Evolutionary conservation across 805 yeast species (phyloP).

Genomic region (Saturnispora galanensis): DNA sequence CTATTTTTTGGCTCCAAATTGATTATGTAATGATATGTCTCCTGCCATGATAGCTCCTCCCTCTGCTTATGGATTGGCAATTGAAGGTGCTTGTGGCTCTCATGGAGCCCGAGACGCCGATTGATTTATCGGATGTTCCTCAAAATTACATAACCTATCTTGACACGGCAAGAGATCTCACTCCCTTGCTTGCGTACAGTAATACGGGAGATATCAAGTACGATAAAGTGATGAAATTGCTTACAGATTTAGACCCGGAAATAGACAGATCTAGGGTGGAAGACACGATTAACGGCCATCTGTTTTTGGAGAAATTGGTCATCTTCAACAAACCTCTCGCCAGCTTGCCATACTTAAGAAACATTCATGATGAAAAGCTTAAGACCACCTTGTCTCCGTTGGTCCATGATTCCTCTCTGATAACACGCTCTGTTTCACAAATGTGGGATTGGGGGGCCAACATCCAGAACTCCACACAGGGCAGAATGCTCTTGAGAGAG

Average conservation of each 20-base stretch:
- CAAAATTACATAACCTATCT: neutral
- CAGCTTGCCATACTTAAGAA: neutral
- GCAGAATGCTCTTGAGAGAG: constrained; percentile 33
- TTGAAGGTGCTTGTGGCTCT: constrained; percentile 2
- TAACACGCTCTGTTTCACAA: neutral
- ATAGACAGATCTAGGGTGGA: neutral
- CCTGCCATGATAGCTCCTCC: neutral
- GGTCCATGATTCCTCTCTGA: neutral
- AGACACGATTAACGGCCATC: constrained; percentile 6
- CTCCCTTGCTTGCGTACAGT: neutral
- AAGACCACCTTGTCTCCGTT: constrained; percentile 4
- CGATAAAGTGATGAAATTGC: neutral
- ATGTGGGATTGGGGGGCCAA: constrained; percentile 5
- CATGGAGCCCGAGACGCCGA: neutral
- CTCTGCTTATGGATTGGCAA: constrained; percentile 4
- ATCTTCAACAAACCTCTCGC: constrained; percentile 1
- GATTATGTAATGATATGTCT: neutral
- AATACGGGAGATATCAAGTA: neutral
- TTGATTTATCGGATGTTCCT: constrained; percentile 1
- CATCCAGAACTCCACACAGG: neutral
- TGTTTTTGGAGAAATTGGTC: constrained; percentile 5
- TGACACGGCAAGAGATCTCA: neutral
- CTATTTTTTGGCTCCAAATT: neutral
- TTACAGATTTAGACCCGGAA: neutral
- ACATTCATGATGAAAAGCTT: neutral